Base-by-base conservation (phyloP, 176 grass and related monocot genomes). In the Triticum timopheevii region DNA sequence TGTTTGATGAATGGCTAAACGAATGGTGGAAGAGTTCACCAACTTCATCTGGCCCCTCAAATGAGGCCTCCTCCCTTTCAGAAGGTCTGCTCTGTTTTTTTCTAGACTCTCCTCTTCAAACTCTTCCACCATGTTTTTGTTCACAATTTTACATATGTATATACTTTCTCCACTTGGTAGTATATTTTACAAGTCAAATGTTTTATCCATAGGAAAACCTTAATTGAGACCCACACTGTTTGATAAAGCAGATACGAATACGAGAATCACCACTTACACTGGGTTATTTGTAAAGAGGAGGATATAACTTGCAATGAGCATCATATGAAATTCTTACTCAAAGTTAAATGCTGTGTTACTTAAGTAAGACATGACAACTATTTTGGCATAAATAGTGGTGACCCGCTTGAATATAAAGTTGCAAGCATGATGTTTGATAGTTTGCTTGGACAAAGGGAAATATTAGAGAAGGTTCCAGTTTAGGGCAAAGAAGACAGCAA, bases 1-100 rank as follows among this genome's bases (percentile, higher is more conserved):
- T 98, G 95, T 98, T 98, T 69, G 85, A 92, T 89, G 95, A 95
- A 78, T 98, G 95, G 95, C 70, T 98, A 85, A 90, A 89, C 38
- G 92, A 92, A 84, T 98, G 95, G 95, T 95, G 95, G 95, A 89
- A 90, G 28, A 84, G 72, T 44, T 81, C 85, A 69, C 73, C 82
- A 59, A 72, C 58, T 77, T 86, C 65, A 74, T 77, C 87, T 44
- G 64, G 65, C 3, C 47, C 82, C 61, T 85, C 80, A 65, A 79
- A 69, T 31, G 76, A 83, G 4, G 34, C 16, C 16, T 52, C 22
- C 5, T 52, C 33, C 76, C 59, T 49, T 83, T 69, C 72, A 33
- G 87, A 93, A 95, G 93, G 93, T 93, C n/a, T 47, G 68, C 62
- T 79, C 16, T 49, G 16, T 82, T 83, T 63, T 54, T 5, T 42